Conservation (phyloP, 2,329 filamentous ascomycete genomes). For the Colletotrichum plurivorum region DNA sequence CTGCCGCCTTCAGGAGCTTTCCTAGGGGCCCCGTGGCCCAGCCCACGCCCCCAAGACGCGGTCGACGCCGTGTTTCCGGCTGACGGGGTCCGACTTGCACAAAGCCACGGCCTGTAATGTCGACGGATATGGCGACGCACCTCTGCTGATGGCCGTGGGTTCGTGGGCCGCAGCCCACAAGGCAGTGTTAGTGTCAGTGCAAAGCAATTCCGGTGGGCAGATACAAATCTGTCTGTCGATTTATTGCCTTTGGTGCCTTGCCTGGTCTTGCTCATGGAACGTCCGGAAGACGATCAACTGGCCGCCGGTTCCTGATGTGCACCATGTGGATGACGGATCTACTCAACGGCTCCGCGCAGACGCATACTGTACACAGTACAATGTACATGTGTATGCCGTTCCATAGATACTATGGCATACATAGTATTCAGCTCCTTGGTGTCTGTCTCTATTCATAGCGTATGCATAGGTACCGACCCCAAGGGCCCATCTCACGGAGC, state of each 20-base stretch:
- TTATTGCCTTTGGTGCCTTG: too few relatives aligned
- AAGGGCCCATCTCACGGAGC: constrained; percentile 14
- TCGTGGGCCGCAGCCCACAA: too few relatives aligned
- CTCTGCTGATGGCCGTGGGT: background rate
- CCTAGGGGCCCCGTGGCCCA: constrained; percentile 17
- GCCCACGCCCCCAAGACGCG: constrained; percentile 30
- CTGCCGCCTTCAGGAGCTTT: background rate
- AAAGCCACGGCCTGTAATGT: constrained; percentile 15
- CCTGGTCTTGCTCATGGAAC: too few relatives aligned
- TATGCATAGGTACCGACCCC: constrained; percentile 5
- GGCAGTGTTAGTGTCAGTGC: background rate
- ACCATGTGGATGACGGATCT: too few relatives aligned
- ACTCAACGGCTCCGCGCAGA: too few relatives aligned
- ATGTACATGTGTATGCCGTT: constrained; percentile 12
- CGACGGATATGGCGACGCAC: background rate
- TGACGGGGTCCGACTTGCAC: constrained; percentile 21
- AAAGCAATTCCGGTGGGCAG: background rate
- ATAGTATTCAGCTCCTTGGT: background rate
- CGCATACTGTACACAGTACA: too few relatives aligned
- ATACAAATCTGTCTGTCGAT: too few relatives aligned
- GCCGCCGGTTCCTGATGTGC: too few relatives aligned
- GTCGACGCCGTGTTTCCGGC: constrained; percentile 33
- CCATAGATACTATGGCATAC: background rate
- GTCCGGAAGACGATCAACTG: too few relatives aligned
- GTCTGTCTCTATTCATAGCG: constrained; percentile 25